Conservation (phyloP, 2,329 filamentous ascomycete genomes). For the Alternaria triticimaculans region DNA sequence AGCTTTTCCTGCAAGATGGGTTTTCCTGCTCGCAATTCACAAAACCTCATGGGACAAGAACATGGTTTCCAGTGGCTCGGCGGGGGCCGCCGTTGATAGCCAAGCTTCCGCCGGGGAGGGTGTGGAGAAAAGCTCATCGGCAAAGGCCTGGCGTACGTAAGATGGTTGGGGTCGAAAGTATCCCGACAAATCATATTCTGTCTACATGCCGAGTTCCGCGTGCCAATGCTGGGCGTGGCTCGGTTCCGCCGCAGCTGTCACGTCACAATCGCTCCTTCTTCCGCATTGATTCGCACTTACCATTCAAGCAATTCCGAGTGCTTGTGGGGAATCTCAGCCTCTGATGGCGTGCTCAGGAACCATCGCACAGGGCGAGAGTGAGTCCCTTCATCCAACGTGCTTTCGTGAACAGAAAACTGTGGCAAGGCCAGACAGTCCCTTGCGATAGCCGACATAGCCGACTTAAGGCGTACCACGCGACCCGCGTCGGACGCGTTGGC, state of each 20-base stretch:
- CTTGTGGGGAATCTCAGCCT: background rate
- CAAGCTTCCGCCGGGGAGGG: conserved; percentile 34
- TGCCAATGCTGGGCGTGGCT: conserved; percentile 34
- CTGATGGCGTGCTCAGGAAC: conserved; percentile 10
- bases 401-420: background rate
- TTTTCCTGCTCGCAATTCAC: background rate
- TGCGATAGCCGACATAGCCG: background rate
- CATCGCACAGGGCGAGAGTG: background rate
- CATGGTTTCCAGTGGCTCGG: background rate
- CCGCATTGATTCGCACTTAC: conserved; percentile 4
- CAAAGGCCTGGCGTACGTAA: conserved; percentile 40
- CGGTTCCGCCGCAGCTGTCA: conserved; percentile 28
- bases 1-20: conserved; percentile 9
- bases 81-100: conserved; percentile 16
- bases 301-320: background rate
- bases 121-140: conserved; percentile 21
- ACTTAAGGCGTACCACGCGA: background rate
- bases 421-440: background rate
- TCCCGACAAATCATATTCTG: conserved; percentile 26
- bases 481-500: background rate
- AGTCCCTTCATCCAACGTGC: background rate
- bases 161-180: background rate
- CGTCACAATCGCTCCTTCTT: conserved; percentile 3
- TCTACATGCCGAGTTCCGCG: conserved; percentile 32
- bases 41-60: background rate